Conservation (phyloP, 306 rosid genomes). For the Cyclanthera cordifolia region DNA sequence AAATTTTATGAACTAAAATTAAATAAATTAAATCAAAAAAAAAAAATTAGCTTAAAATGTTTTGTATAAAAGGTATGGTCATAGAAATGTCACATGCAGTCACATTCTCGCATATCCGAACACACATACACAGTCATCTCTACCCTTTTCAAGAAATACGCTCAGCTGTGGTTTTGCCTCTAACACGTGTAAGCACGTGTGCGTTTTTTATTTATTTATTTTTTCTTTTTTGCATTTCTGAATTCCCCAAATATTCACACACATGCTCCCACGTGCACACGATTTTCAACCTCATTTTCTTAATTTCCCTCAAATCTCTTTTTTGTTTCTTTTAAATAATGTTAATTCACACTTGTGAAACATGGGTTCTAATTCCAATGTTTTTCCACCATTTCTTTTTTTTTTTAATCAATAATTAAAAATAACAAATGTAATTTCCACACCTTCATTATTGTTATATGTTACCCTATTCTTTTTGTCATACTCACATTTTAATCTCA, state of each 20-base stretch:
- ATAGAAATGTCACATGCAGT: conserved; percentile 52
- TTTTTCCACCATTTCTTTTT: background rate
- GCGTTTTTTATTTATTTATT: conserved; percentile 19
- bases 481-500: background rate
- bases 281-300: conserved; percentile 46
- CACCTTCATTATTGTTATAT: background rate
- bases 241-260: conserved; percentile 70
- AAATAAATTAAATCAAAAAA: conserved; percentile 28
- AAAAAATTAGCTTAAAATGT: too few species aligned
- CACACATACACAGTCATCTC: too few species aligned
- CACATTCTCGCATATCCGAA: conserved; percentile 24
- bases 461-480: background rate
- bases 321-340: background rate
- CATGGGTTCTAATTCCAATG: conserved; percentile 23
- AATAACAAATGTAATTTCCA: background rate
- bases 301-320: background rate
- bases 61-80: conserved; percentile 15
- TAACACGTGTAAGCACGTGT: conserved; percentile 68
- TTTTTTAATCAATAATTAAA: background rate
- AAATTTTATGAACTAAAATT: too few species aligned
- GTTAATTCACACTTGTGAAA: conserved; percentile 9
- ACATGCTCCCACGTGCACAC: conserved; percentile 85
- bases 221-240: conserved; percentile 25
- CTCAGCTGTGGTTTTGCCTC: conserved; percentile 21
- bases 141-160: conserved; percentile 27